Conservation (phyloP, 768 basidiomycete genomes). For the Trametes maxima region DNA sequence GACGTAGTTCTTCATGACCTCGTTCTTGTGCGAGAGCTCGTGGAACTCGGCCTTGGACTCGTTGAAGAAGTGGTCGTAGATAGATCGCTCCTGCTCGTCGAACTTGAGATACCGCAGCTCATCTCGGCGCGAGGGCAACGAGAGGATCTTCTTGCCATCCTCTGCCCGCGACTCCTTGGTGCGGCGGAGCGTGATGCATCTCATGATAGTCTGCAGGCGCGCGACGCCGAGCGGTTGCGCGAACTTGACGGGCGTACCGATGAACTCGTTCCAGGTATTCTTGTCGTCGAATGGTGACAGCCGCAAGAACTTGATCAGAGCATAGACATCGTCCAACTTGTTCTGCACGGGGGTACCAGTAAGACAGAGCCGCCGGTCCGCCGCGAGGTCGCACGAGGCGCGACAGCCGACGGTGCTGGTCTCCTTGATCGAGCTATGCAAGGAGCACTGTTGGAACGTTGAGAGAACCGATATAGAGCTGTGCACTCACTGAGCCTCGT, state of each 20-base stretch:
- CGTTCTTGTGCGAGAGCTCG: conserved; percentile 82
- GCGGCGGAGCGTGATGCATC: conserved; percentile 91
- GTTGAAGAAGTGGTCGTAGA: conserved; percentile 87
- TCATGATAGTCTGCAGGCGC: conserved; percentile 96
- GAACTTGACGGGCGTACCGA: conserved; percentile 91
- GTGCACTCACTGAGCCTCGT: conserved; percentile 89
- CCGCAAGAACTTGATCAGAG: conserved; percentile 94
- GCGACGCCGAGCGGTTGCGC: conserved; percentile 88
- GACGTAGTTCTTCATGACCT: conserved; percentile 98
- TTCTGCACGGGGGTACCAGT: conserved; percentile 99
- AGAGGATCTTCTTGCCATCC: conserved; percentile 83
- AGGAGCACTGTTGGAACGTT: neutral
- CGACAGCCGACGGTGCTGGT: conserved; percentile 91
- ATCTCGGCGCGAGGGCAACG: conserved; percentile 89
- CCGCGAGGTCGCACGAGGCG: conserved; percentile 92
- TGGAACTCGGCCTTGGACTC: conserved; percentile 93
- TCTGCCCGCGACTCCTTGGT: conserved; percentile 88
- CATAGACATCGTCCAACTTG: conserved; percentile 97
- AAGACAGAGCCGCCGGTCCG: conserved; percentile 89
- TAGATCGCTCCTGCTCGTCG: conserved; percentile 74
- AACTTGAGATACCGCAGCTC: conserved; percentile 86
- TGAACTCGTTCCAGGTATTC: conserved; percentile 88
- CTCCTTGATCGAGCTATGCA: conserved; percentile 90
- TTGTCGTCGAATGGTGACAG: conserved; percentile 93
- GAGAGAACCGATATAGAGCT: neutral